Evolutionary conservation across 2,329 filamentous ascomycete species (phyloP), one percentile per base, ranked within the genome.

Genomic region (Aspergillus pseudoglaucus): DNA sequence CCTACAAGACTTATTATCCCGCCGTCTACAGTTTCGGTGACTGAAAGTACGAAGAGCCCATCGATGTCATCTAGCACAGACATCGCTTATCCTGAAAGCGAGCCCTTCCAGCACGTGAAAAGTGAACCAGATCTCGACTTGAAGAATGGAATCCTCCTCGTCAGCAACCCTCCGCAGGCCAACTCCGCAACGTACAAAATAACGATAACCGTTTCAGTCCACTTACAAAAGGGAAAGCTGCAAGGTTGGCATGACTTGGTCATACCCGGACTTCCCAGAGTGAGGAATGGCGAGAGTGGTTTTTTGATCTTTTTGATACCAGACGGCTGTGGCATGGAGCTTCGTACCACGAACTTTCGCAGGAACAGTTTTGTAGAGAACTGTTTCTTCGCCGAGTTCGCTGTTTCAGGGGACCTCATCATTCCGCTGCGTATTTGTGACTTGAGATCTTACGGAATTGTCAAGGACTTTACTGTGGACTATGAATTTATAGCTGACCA

Each of bases 301-400:
- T 57, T 56, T 46, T 48, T 67, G 7, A 54, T 62, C 47, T 64
- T 67, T 42, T 53, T 52, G 8, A 56, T 59, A 14, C 63, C 64
- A 2, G 50, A 51, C 4, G 45, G 50, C 2, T 53, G 55, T 17
- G 62, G 63, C 2, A 48, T 67, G 20, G 64, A 66, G 23, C 57
- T 64, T 25, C 59, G 59, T 17, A 65, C 60, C 8, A 59, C 52
- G 2, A 50, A 57, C 33, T 49, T 65, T 9, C 56, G 55, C 20
- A 52, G 59, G 23, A 53, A 59, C 42, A 57, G 53, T 2, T 43
- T 63, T n/a, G 43, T 59, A 12, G 59, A 66, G 22, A 52, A 58
- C 37, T 66, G 59, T 32, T 55, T 67, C 35, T 54, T 63, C 47
- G 63, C 58, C 2, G 61, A 66, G 23, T 65, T 67, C 22, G 15